Evolutionary conservation across 2,329 filamentous ascomycete species (phyloP), one percentile per base, ranked within the genome.

Genomic region (Cladobotryum mycophilum): DNA sequence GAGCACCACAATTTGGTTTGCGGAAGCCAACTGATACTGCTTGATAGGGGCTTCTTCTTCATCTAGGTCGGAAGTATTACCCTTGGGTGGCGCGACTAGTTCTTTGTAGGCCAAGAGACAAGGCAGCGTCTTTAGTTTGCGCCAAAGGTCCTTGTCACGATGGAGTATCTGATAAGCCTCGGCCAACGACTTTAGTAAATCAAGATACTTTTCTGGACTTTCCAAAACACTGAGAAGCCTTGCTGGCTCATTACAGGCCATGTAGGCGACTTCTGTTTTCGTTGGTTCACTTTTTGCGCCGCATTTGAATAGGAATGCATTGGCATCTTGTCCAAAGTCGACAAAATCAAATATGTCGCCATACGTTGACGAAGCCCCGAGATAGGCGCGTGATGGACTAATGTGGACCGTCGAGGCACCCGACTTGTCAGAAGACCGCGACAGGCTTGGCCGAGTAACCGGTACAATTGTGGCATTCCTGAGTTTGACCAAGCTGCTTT

Each of bases 321-420:
- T 97, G 2, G 89, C 92, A 63, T 92, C 84, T 34, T 78, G 72
- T 0, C 92, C 90, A 70, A 96, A 99, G 64, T 97, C 88, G 13
- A 97, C 91, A 67, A 96, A 99, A 64, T 97, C 90, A 58, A 99
- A 96, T 33, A 99, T 95, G 33, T 95, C 88, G 11, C 82, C 86
- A 61, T 95, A 99, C 7, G 75, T 76, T 2, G 71, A 66, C 5
- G 78, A 82, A 25, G 57, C 84, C 8, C 93, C 93, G 2, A 99
- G 76, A 65, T 96, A 99, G 55, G 86, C 90, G 38, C 83, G 76
- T 42, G 78, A 79, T 5, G 93, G 92, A 14, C 80, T 76, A 41
- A 90, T 76, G 58, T 66, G 59, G 3, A 60, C 58, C 2, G 61
- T 38, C 2, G 47, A 61, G 41, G 60, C 63, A 49, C 64, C 46